Conservation (phyloP, 176 grass and related monocot species). For the Oryza coarctata region DNA sequence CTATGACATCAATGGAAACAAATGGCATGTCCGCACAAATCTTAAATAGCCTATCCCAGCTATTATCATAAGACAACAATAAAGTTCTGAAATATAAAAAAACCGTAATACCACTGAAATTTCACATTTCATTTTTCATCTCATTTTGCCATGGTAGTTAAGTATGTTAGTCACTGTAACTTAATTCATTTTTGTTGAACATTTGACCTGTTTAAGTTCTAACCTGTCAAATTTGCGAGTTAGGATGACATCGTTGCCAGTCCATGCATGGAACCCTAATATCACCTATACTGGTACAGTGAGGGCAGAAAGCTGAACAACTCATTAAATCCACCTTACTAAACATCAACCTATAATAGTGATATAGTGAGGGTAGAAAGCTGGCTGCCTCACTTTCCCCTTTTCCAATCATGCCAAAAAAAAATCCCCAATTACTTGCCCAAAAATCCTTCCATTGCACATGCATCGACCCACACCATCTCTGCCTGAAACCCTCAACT, state of each 20-base stretch:
- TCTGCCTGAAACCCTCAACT: not conserved
- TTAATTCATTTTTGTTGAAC: conserved; percentile 7
- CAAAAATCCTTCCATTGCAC: not conserved
- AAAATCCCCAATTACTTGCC: not conserved
- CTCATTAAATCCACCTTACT: not conserved
- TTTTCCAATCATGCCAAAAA: not conserved
- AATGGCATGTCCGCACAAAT: not conserved
- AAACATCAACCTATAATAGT: not conserved
- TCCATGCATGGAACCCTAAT: not conserved
- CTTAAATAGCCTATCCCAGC: not conserved
- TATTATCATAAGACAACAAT: not conserved
- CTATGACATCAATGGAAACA: not conserved
- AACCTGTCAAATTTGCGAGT: not conserved
- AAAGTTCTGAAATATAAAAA: not conserved
- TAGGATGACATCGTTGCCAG: not conserved
- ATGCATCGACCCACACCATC: not conserved
- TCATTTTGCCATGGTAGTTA: not conserved
- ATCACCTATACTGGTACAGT: not conserved
- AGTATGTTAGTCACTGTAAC: not conserved
- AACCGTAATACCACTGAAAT: not conserved
- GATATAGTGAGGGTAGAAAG: not conserved
- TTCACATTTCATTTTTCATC: not conserved
- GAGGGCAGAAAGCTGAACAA: not conserved
- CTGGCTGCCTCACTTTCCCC: not conserved
- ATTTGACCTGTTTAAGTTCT: not conserved